These are phyloP conservation scores for Elongisporangium undulatum DNA, from an alignment of 352 stramenopile species.

Conservation along the genomic window DNA sequence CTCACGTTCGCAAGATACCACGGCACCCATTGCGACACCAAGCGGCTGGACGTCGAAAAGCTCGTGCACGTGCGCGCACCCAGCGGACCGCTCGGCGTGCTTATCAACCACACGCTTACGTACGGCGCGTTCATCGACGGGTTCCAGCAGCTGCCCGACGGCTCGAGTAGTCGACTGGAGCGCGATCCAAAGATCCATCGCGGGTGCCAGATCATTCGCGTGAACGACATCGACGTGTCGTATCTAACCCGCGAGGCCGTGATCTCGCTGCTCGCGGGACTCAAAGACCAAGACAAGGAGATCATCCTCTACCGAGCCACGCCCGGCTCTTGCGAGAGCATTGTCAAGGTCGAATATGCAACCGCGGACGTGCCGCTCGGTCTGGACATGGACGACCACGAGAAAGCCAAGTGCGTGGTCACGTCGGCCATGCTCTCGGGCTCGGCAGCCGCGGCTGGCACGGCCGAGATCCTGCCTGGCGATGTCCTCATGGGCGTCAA, in stretches of 20 bases:
- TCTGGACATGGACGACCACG: conserved; percentile 29
- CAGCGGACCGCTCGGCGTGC: conserved; percentile 37
- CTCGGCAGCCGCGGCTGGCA: neutral
- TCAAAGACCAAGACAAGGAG: conserved; percentile 49
- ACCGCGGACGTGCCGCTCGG: conserved; percentile 16
- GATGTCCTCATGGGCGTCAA: conserved; percentile 50
- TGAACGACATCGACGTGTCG: conserved; percentile 52
- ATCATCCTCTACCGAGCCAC: conserved; percentile 47
- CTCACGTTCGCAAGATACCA: conserved; percentile 58
- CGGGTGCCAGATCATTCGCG: conserved; percentile 46
- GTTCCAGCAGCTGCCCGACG: conserved; percentile 36
- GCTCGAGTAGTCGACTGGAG: conserved; percentile 28
- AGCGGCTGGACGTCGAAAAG: conserved; percentile 50
- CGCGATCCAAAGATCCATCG: conserved; percentile 32
- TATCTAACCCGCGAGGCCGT: conserved; percentile 27
- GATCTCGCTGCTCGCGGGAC: conserved; percentile 18
- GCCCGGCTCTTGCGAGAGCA: conserved; percentile 11
- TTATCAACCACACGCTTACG: conserved; percentile 33
- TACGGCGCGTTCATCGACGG: conserved; percentile 47
- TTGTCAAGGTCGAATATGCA: conserved; percentile 22
- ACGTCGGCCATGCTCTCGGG: conserved; percentile 13
- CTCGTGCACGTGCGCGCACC: conserved; percentile 34
- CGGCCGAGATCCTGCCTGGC: conserved; percentile 5
- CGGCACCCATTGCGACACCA: conserved; percentile 12
- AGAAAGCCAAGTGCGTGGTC: conserved; percentile 34